phyloP scores from a whole-genome alignment of 2,329 filamentous ascomycete species.

The Cadophora sp. region DNA sequence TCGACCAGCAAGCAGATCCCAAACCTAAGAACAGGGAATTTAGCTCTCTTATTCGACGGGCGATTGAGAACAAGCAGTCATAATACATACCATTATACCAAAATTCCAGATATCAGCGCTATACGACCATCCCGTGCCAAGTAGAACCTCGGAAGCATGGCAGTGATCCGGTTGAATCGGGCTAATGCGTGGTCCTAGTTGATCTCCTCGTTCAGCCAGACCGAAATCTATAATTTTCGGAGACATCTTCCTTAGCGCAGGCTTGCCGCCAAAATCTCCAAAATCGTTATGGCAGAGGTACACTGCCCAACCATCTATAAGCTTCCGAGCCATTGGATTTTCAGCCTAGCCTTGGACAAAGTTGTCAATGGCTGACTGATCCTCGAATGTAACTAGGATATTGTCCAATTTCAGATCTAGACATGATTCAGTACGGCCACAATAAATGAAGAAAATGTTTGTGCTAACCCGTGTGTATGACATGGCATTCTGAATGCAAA shows the following conservation, averaged over 20 bases:
- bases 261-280: no score
- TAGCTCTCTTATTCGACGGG: no score
- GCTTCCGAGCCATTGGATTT: slow-evolving; percentile 34
- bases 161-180: slow-evolving; percentile 98
- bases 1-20: no score
- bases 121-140: slow-evolving; percentile 94
- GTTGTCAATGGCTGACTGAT: slow-evolving; percentile 30
- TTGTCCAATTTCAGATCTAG: slow-evolving; percentile 36
- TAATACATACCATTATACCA: slow-evolving; percentile 84
- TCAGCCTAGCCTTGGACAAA: slow-evolving; percentile 28
- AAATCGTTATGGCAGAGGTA: slow-evolving; percentile 39
- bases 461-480: slow-evolving; percentile 7
- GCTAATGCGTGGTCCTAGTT: slow-evolving; percentile 68
- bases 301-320: slow-evolving; percentile 23
- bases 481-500: not conserved
- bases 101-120: slow-evolving; percentile 99
- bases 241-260: slow-evolving; percentile 24
- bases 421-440: not conserved
- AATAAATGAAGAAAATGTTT: not conserved
- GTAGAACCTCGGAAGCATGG: slow-evolving; percentile 91
- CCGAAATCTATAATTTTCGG: slow-evolving; percentile 93
- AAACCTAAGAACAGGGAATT: no score
- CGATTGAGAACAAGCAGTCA: no score
- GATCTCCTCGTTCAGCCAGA: slow-evolving; percentile 29
- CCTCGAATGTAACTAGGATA: slow-evolving; percentile 33